These are phyloP conservation scores for Chrysanthemum makinoi DNA, from an alignment of 129 eudicot species.

Conservation along the genomic window DNA sequence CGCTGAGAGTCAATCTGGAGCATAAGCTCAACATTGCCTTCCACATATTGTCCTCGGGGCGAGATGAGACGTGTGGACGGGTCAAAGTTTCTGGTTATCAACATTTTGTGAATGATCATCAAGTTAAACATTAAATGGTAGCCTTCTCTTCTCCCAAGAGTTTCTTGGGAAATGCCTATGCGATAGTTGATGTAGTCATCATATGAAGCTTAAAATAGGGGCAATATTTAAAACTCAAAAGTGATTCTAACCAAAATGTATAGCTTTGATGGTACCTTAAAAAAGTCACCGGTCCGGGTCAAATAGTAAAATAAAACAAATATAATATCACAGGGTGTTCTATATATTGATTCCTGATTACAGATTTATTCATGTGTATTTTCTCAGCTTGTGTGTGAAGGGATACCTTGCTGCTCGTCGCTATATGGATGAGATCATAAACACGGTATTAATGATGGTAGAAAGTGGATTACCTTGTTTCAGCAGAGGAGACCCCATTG, in stretches of 20 bases:
- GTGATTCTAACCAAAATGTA: too few species aligned
- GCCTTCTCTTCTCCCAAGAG: not conserved
- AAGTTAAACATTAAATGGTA: not conserved
- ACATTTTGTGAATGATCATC: not conserved
- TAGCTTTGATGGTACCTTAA: too few species aligned
- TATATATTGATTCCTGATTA: conserved; percentile 2
- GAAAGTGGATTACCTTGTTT: conserved; percentile 99
- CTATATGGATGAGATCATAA: conserved; percentile 89
- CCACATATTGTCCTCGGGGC: too few species aligned
- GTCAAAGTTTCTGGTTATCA: too few species aligned
- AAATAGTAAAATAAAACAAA: not conserved
- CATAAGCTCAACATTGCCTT: too few species aligned
- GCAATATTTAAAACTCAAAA: not conserved
- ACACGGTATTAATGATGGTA: conserved; percentile 75
- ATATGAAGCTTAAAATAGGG: not conserved
- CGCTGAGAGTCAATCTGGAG: too few species aligned
- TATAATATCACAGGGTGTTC: not conserved
- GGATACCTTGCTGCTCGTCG: conserved; percentile 98
- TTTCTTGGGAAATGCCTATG: not conserved
- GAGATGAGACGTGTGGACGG: too few species aligned
- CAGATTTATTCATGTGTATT: not conserved
- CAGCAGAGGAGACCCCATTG: conserved; percentile 97
- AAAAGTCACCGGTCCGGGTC: too few species aligned
- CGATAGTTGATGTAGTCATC: not conserved
- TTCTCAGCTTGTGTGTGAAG: conserved; percentile 83